A percentile compares a stretch with the other conserved stretches of the same genome.
These are phyloP conservation scores for Lignosus rhinocerotis DNA, from an alignment of 1,284 basidiomycete genomes.

Conservation along the genomic window DNA sequence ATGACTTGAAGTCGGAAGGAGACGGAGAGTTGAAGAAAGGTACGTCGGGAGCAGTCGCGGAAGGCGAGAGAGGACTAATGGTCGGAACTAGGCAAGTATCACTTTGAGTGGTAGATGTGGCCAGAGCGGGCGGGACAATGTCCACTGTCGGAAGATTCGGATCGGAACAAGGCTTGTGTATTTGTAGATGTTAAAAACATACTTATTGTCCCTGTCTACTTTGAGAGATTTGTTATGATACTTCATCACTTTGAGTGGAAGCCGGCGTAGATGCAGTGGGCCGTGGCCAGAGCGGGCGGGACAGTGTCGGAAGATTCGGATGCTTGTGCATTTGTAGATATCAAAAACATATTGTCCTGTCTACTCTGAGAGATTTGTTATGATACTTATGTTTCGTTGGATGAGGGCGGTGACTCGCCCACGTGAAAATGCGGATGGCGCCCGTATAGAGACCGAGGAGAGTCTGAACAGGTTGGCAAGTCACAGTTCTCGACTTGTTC, in stretches of 20 bases:
- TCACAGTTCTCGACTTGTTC: not conserved
- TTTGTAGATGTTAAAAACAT: too few relatives aligned
- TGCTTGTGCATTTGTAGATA: too few relatives aligned
- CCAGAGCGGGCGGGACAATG: not conserved
- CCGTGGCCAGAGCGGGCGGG: not conserved
- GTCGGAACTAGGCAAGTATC: constrained; percentile 18
- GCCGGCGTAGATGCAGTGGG: constrained; percentile 17
- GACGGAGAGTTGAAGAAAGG: constrained; percentile 28
- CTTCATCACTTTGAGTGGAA: constrained; percentile 30
- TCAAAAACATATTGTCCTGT: too few relatives aligned
- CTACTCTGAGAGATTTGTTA: too few relatives aligned
- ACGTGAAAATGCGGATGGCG: too few relatives aligned
- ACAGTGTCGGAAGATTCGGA: not conserved
- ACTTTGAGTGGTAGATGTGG: constrained; percentile 22
- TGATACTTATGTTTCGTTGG: too few relatives aligned
- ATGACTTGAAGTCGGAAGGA: constrained; percentile 24
- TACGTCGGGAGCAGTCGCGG: not conserved
- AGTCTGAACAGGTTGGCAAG: too few relatives aligned
- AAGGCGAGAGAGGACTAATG: not conserved
- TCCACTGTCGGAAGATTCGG: not conserved
- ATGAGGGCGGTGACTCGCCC: too few relatives aligned
- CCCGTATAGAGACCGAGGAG: not conserved
- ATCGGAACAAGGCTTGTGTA: too few relatives aligned
- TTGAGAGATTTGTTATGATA: too few relatives aligned
- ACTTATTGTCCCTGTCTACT: too few relatives aligned